Percentiles rank a stretch among this genome's conserved stretches.
Evolutionary conservation across 31 red algal genomes (phyloP).

Genomic region (Odonthalia washingtoniensis): DNA sequence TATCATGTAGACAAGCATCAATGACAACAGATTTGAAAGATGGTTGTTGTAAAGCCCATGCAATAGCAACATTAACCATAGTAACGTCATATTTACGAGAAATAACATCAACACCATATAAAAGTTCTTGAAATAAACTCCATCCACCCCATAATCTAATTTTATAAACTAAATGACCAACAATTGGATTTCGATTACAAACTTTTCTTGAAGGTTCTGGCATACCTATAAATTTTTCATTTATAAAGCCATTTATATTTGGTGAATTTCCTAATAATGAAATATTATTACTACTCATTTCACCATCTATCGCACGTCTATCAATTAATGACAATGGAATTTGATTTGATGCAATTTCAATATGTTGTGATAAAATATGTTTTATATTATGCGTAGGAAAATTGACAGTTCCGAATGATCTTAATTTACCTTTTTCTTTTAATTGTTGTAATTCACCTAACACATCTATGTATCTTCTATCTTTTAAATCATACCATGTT

Average conservation of each 20-base stretch:
- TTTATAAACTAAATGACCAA: slow-evolving; percentile 31
- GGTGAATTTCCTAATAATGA: slow-evolving; percentile 32
- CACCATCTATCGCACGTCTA: slow-evolving; percentile 45
- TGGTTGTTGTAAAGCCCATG: slow-evolving; percentile 57
- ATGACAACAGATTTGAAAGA: slow-evolving; percentile 33
- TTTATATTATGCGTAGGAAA: slow-evolving; percentile 59
- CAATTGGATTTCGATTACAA: slow-evolving; percentile 13
- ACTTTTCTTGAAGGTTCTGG: slow-evolving; percentile 60
- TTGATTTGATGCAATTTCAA: slow-evolving; percentile 57
- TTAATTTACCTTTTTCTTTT: slow-evolving; percentile 44
- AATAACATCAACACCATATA: slow-evolving; percentile 62
- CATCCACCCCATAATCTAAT: slow-evolving; percentile 75
- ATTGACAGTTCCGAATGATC: slow-evolving; percentile 60
- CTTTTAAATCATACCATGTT: slow-evolving; percentile 60
- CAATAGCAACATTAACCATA: slow-evolving; percentile 74
- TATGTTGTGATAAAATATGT: slow-evolving; percentile 41
- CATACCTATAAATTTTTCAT: slow-evolving; percentile 59
- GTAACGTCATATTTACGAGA: slow-evolving; percentile 70
- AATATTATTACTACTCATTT: slow-evolving; percentile 55
- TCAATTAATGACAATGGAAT: slow-evolving; percentile 63
- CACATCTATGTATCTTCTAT: slow-evolving; percentile 57
- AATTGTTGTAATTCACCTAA: slow-evolving; percentile 53
- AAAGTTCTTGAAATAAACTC: slow-evolving; percentile 73
- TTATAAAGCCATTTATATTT: slow-evolving; percentile 49
- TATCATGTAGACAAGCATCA: slow-evolving; percentile 32